Evolutionary conservation across 495 filamentous ascomycete genomes (phyloP), one percentile per base, ranked within the genome.

Genomic region (Penicillium salamii): DNA sequence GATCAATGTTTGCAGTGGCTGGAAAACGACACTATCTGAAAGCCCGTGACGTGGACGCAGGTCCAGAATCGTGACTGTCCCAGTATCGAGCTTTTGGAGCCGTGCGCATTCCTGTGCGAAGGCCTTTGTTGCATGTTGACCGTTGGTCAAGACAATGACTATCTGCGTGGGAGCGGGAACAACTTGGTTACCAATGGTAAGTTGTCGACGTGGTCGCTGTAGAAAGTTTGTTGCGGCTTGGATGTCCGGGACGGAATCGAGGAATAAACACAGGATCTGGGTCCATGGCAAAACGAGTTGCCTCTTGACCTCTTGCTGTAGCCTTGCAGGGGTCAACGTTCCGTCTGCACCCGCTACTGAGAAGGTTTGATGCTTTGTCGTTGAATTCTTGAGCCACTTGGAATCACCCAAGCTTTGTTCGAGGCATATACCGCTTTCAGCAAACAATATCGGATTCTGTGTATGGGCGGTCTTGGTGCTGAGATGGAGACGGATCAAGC

Each of bases 191-290:
- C 37, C 20, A 15, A 40, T 26, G 0, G 5, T 19, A 3, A 53
- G 12, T 11, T 39, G 15, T 14, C 38, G 24, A 44, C 23, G 32
- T 17, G 50, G 51, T 17, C 14, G 18, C n/a, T 40, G 19, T 0
- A 54, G 42, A 3, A 57, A 19, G 7, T 46, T 36, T 38, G 11
- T 18, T 19, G 32, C 33, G 8, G 29, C 11, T 39, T 42, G 13
- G 11, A 53, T 38, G 9, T 58, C 46, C 1, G 42, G 36, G 12
- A 7, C 7, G 20, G 33, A 39, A 23, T 59, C 14, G 11, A 59
- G 28, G 24, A 59, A 59, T 0, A 59, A 24, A 23, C 56, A 59
- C 1, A 59, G 19, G 28, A 59, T 34, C 11, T 46, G 39, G 11
- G 49, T 49, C 56, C 45, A 59, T 29, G 49, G 52, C 12, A 59